phyloP scores from a whole-genome alignment of 352 stramenopile species.

The Phytophthora sansomeana region DNA sequence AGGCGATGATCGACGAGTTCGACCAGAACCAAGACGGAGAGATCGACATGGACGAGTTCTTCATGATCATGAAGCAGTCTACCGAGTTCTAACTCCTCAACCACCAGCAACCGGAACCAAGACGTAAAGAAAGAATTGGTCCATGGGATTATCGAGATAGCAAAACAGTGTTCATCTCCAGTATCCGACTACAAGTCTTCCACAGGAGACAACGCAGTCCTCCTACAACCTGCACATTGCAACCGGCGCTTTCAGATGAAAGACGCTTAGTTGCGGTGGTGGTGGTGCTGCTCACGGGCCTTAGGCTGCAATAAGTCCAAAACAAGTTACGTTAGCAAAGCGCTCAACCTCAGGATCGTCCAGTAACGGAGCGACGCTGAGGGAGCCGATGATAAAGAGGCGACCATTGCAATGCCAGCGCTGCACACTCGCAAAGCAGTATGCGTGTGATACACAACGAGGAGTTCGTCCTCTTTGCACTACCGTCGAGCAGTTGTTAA shows the following conservation, averaged over 20 bases:
- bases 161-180: constrained; percentile 21
- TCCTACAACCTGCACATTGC: constrained; percentile 29
- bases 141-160: constrained; percentile 51
- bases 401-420: constrained; percentile 14
- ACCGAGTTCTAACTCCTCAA: constrained; percentile 60
- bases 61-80: constrained; percentile 89
- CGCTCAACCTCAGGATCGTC: constrained; percentile 51
- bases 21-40: constrained; percentile 94
- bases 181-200: constrained; percentile 2
- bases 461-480: constrained; percentile 14
- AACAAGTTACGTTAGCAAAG: constrained; percentile 22
- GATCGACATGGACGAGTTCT: constrained; percentile 93
- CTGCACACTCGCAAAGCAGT: not conserved
- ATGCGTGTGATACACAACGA: constrained; percentile 10
- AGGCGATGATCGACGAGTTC: constrained; percentile 97
- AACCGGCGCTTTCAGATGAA: constrained; percentile 26
- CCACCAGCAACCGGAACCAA: constrained; percentile 1
- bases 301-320: constrained; percentile 53
- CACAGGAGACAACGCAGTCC: constrained; percentile 17
- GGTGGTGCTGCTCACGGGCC: constrained; percentile 72
- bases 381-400: constrained; percentile 53
- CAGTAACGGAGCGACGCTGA: constrained; percentile 38
- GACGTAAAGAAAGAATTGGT: constrained; percentile 34
- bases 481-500: constrained; percentile 1
- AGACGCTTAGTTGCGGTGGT: constrained; percentile 81